Evolutionary conservation across 2,329 filamentous ascomycete genomes (phyloP), one percentile per base, ranked within the genome.

Genomic region (Fusarium nanum): DNA sequence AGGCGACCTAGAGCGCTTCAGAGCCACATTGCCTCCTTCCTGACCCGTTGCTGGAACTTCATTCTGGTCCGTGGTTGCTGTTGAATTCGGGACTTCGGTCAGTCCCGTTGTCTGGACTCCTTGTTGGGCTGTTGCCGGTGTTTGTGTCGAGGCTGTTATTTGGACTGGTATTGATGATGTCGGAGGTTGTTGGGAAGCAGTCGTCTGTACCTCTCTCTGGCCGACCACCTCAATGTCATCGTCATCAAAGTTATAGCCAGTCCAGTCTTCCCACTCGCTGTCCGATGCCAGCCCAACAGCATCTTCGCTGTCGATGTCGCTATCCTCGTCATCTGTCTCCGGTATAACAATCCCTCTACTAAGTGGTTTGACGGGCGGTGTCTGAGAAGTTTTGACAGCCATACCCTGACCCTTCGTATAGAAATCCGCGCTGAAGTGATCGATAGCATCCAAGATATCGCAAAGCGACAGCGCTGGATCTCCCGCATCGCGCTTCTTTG

Each of bases 1-100:
- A 4, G 52, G 27, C 8, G 45, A 50, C 16, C 22, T 47, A 20
- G 45, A 32, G 9, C 61, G 52, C 7, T 64, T 64, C 18, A 46
- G 3, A 22, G 22, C 13, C 5, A 34, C 34, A 23, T 9, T 22
- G 9, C 7, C 18, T 28, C 12, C 10, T 3, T 45, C 56, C 5
- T 34, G 41, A 3, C 9, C 22, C 22, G 41, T 10, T 44, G 22
- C 13, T 5, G 23, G 28, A 37, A 37, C 34, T 37, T 37, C 34
- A 37, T 32, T 23, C 23, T 32, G 20, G 16, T 7, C 41, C 9
- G 41, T 16, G 13, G 23, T 30, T 3, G 25, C 28, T n/a, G 34
- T 37, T n/a, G 34, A 37, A 4, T 37, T 37, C 10, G 34, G 34
- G 34, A 37, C 10, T 37, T 37, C 34, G 2, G 4, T 37, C n/a